Base-by-base conservation (phyloP, 495 filamentous ascomycete species). In the Astrothelium subdiscretum region DNA sequence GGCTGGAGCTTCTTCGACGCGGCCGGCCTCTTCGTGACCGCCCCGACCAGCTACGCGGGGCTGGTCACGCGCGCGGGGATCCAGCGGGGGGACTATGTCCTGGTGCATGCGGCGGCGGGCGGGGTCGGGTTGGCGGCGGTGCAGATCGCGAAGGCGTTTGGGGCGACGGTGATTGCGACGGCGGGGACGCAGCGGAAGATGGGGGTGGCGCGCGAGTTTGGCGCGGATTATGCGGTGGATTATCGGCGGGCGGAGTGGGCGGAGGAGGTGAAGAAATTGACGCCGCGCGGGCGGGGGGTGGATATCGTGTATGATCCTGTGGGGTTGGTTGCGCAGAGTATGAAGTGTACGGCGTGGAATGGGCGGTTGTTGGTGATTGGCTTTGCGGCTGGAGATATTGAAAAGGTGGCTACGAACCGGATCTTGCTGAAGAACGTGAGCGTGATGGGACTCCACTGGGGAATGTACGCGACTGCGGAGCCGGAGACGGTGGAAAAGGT, bases 261-360 rank as follows among this genome's bases (percentile, higher is more conserved):
- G 12, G 84, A 91, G 59, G 65, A 82, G 51, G 90, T 97, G 32
- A 87, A 88, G 77, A 82, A 81, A 68, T 73, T 97, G 54, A 87
- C 81, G 24, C 87, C 87, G 0, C 81, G 83, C 57, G 81, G 82
- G 2, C 79, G 80, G 59, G 91, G 91, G 0, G 90, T 92, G 8
- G 90, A 96, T 75, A 88, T 95, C 44, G 90, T 95, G 11, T 94
- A 87, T 76, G 91, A 96, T 69, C 89, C 91, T 27, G 91, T 95
- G 1, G 91, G 91, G 0, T 74, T 96, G 77, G 88, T 97, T 27
- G 88, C 91, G 63, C 76, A 81, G 71, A 88, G 84, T 70, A 82
- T 90, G 64, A 95, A 92, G 75, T 96, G 92, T 75, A 86, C 86
- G 1, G 86, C 88, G 31, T 97, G 91, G 91, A 95, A 95, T 72